Base-by-base conservation (phyloP, 1,139 yeast species). In the Zhuliangozyma parablackwelliae region DNA sequence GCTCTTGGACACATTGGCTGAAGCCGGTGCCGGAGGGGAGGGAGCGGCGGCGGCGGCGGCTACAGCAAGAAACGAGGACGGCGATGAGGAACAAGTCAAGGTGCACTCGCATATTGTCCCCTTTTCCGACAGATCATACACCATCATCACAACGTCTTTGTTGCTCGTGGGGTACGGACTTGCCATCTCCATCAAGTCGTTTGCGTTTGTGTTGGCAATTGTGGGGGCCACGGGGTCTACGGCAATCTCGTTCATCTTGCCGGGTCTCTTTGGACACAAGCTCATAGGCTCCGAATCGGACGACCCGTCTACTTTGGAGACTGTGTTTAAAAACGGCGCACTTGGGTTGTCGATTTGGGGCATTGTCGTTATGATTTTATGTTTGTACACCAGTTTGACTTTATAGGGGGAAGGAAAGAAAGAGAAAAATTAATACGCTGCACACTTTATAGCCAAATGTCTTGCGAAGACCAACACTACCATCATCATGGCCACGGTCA, bases 221-320 rank as follows among this genome's bases (percentile, higher is more conserved):
- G 80, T 77, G 10, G 83, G 83, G 1, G 78, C 82, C 10, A 76
- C 82, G 0, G 82, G 82, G 2, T 78, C 82, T 8, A 78, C 81
- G 0, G 62, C 80, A 7, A 77, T 77, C 31, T 74, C 80, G 5
- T 77, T 76, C 50, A 75, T 77, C 10, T 62, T 77, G 29, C 83
- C 83, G 0, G 82, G 82, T 0, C 60, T 73, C 39, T 77, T 77
- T 51, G 82, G 82, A 1, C 74, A 65, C 51, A 76, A 73, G 46
- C 56, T 72, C 50, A 56, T 67, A 50, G 65, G 72, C 2, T 55
- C 63, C n/a, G 60, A 56, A 23, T 48, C 57, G 34, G 55, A 51
- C 31, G 53, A 51, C 30, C 57, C 56, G 9, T 43, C 58, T 21
- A 44, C 39, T 9, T 34, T 52, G 8, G 69, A 63, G 32, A 38